Base-by-base conservation (phyloP, 495 filamentous ascomycete genomes). In the Hypoxylon perforatum region DNA sequence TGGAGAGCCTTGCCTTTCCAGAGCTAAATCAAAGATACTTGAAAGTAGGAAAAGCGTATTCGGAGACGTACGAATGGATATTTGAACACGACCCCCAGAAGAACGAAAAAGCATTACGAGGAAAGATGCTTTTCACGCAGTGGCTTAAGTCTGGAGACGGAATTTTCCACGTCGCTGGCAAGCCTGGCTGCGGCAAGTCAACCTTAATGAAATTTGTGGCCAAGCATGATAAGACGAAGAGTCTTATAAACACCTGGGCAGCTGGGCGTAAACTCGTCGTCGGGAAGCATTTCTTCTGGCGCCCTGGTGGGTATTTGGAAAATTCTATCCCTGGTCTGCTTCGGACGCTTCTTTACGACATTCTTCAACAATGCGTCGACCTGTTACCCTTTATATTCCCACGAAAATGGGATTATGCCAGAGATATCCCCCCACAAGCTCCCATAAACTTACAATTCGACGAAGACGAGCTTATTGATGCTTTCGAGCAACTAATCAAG, bases 31-130 rank as follows among this genome's bases (percentile, higher is more conserved):
- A 17, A 21, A 18, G 48, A 28, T 51, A 51, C 30, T 3, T 10
- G 14, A 23, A 21, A 33, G 48, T 51, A 3, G 23, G 6, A 15
- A 33, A 51, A 51, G 48, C 48, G 10, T 15, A 18, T 28, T 51
- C 48, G 7, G 48, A 51, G 12, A 51, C 48, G 5, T 51, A 23
- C 23, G 18, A 51, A 23, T 51, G 48, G 48, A 51, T 51, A 10
- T 51, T 51, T 12, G 25, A 52, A 23, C 11, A 21, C 12, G 17
- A 52, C 8, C 14, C 48, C 9, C 48, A 17, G 18, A 28, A 35
- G 11, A 35, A 35, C 5, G 5, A 4, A 4, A 35, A 35, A 35
- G 30, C 30, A 4, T 35, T 35, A 35, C 18, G 23, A 52, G 48
- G 48, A 9, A 52, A 14, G 1, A 30, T 14, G 8, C 23, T 15